phyloP scores from a whole-genome alignment of 192 early-diverging fungal genomes.

The Entomortierella parvispora region DNA sequence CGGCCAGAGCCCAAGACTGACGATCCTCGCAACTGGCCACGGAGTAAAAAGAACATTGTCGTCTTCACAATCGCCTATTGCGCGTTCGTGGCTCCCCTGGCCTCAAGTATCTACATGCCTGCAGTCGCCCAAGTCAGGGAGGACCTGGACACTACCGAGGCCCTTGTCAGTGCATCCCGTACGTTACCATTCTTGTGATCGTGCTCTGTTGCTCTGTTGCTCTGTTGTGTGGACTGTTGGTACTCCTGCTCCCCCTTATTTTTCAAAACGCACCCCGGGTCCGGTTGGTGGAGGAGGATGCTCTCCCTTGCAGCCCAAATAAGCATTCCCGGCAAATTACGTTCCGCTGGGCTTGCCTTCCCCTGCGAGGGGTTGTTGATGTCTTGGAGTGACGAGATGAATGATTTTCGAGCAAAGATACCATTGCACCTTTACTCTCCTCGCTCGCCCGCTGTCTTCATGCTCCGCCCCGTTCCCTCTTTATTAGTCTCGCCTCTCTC shows the following conservation, averaged over 20 bases:
- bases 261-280: neutral
- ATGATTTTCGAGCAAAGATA: too few species aligned
- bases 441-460: too few species aligned
- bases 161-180: conserved; percentile 37
- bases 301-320: neutral
- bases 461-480: too few species aligned
- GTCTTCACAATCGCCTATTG: conserved; percentile 44
- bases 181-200: neutral
- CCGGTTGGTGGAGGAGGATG: too few species aligned
- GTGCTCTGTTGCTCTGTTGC: neutral
- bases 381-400: too few species aligned
- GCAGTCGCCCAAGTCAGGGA: conserved; percentile 37
- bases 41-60: conserved; percentile 38
- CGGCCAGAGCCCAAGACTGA: conserved; percentile 17
- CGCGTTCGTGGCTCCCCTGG: conserved; percentile 41
- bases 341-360: too few species aligned
- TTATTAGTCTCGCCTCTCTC: too few species aligned
- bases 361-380: too few species aligned
- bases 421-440: too few species aligned
- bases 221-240: neutral
- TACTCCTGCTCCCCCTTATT: neutral
- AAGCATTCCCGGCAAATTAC: too few species aligned
- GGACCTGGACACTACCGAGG: conserved; percentile 32
- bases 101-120: conserved; percentile 52
- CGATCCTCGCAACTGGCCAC: conserved; percentile 52